Base-by-base conservation (phyloP, 495 filamentous ascomycete genomes). In the Cercophora newfieldiana region DNA sequence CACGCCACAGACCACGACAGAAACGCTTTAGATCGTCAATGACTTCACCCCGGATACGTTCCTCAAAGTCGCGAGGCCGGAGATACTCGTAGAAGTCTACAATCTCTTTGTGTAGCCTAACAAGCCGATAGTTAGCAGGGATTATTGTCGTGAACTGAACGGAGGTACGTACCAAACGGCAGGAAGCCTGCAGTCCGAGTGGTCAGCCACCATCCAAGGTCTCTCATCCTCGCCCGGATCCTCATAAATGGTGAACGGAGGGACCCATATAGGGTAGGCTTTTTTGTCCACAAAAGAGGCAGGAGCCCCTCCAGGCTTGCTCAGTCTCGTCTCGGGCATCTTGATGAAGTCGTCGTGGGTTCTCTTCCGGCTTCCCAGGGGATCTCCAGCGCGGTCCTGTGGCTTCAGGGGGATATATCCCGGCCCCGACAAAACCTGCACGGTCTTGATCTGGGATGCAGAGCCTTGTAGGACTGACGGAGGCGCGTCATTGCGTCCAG, bases 41-140 rank as follows among this genome's bases (percentile, higher is more conserved):
- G n/a, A 99, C 75, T 33, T 91, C 85, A 12, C 80, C 72, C 10
- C 95, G 90, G 29, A 97, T 83, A 1, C 79, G 79, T 57, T 93
- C 82, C 75, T 99, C 95, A 66, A 89, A 94, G 2, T 81, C 73
- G n/a, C 84, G 80, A 0, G 94, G 95, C 63, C 85, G 86, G 62
- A 95, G 88, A 74, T 87, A 96, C 10, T 91, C 81, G 71, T 91
- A 95, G 73, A 97, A 97, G 61, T 94, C 90, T n/a, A 89, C 77
- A 48, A 98, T 90, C 71, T 91, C 95, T 67, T 91, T 90, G 74
- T 97, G 92, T 8, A 99, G 79, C 75, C 90, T 88, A 33, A 28
- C 14, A 33, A 68, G n/a, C n/a, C n/a, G 63, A 67, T 59, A 26
- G 68, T 53, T 66, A 60, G 49, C 25, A 6, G 48, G 29, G 24